Conservation (phyloP, 352 stramenopile species). For the Phytophthora kernoviae region DNA sequence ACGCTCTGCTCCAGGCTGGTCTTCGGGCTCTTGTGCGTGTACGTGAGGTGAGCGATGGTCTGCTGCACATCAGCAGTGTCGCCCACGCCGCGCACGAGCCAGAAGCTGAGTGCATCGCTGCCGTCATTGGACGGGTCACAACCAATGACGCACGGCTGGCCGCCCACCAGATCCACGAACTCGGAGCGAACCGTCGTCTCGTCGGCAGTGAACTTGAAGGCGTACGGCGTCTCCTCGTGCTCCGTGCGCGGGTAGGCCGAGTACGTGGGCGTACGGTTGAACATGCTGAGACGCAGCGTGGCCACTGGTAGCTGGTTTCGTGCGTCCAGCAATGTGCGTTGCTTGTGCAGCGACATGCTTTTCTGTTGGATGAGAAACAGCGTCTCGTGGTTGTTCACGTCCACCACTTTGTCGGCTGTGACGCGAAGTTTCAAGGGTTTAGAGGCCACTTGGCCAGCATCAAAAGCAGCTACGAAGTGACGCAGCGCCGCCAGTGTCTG, state of each 20-base stretch:
- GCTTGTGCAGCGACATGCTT: conserved; percentile 36
- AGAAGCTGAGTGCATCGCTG: conserved; percentile 35
- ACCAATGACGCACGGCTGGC: conserved; percentile 35
- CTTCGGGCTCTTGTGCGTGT: conserved; percentile 32
- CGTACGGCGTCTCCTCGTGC: conserved; percentile 41
- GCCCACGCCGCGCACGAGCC: conserved; percentile 37
- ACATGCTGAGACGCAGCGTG: conserved; percentile 38
- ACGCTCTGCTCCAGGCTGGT: conserved; percentile 23
- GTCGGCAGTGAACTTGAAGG: conserved; percentile 41
- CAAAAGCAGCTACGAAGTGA: conserved; percentile 45
- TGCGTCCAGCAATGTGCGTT: conserved; percentile 43
- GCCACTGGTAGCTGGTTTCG: conserved; percentile 35
- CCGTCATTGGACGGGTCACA: conserved; percentile 25
- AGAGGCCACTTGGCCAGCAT: conserved; percentile 30
- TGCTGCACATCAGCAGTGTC: conserved; percentile 35
- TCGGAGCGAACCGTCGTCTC: conserved; percentile 32
- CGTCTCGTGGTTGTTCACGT: conserved; percentile 27
- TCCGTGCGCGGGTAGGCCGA: conserved; percentile 42
- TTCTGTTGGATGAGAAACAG: conserved; percentile 39
- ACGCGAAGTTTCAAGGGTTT: conserved; percentile 31
- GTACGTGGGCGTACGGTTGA: conserved; percentile 41
- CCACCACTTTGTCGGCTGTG: conserved; percentile 23
- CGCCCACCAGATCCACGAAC: conserved; percentile 43
- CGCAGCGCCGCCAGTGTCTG: conserved; percentile 41
- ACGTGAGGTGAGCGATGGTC: conserved; percentile 31